These are phyloP conservation scores for Candida piceae DNA, from an alignment of 805 yeast species.

Conservation along the genomic window DNA sequence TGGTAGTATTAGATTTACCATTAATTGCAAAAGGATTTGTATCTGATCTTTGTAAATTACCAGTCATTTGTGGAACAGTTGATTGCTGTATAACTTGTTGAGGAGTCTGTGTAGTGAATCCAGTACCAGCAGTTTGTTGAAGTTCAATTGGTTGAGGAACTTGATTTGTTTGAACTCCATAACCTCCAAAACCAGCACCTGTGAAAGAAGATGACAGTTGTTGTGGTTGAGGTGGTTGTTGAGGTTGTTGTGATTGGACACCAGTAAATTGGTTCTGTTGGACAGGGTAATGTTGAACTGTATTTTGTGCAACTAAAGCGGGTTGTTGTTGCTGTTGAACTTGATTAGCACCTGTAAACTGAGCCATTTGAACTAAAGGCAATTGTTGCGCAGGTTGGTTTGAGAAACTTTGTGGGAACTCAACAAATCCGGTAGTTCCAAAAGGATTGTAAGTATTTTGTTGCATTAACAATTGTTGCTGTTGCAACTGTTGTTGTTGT, in stretches of 20 bases:
- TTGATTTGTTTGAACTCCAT: conserved; percentile 19
- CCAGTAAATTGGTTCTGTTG: conserved; percentile 8
- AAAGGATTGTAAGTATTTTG: conserved; percentile 27
- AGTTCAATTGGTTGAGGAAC: conserved; percentile 13
- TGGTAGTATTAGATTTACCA: too few species aligned
- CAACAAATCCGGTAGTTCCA: conserved; percentile 7
- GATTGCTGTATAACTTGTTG: conserved; percentile 21
- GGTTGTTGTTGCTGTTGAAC: conserved; percentile 1
- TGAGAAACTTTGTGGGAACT: not conserved
- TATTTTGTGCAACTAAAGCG: not conserved
- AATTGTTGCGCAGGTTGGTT: conserved; percentile 1
- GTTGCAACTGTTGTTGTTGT: conserved; percentile 6
- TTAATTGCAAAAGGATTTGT: conserved; percentile 28
- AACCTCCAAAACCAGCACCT: conserved; percentile 60
- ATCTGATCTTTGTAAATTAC: conserved; percentile 20
- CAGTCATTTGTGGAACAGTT: conserved; percentile 13
- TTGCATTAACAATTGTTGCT: conserved; percentile 14
- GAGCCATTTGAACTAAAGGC: conserved; percentile 2
- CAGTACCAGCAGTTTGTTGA: conserved; percentile 16
- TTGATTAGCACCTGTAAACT: conserved; percentile 3
- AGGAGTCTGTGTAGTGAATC: conserved; percentile 4
- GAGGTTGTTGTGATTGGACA: conserved; percentile 9
- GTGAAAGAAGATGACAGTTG: conserved; percentile 26
- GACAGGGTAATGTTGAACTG: conserved; percentile 8
- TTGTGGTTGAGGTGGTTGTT: conserved; percentile 4